phyloP scores from a whole-genome alignment of 768 basidiomycete species.

The Amanita fuliginea region DNA sequence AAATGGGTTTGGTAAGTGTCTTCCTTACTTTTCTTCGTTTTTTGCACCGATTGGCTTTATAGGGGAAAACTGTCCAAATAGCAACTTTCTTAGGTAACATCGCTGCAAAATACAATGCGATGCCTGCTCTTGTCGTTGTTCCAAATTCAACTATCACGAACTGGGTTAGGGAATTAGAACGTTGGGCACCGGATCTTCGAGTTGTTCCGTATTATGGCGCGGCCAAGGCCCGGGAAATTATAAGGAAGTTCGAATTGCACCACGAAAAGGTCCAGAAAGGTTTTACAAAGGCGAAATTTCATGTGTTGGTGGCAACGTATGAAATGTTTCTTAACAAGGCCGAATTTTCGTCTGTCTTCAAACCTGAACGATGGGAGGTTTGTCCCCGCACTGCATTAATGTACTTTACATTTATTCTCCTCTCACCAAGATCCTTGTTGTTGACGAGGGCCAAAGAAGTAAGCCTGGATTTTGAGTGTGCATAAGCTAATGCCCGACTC shows the following conservation, averaged over 20 bases:
- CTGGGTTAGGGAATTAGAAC: conserved; percentile 91
- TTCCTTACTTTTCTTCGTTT: not conserved
- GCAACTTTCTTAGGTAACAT: conserved; percentile 71
- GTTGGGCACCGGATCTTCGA: conserved; percentile 64
- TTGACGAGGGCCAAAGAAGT: conserved; percentile 92
- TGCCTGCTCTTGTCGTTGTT: conserved; percentile 83
- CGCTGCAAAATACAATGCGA: conserved; percentile 41
- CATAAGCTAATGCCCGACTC: not conserved
- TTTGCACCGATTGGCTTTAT: conserved; percentile 6
- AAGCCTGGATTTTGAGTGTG: conserved; percentile 20
- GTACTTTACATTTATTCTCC: not conserved
- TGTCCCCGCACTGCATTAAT: not conserved
- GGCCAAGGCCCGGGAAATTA: conserved; percentile 64
- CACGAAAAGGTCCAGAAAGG: conserved; percentile 34
- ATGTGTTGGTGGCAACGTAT: conserved; percentile 90
- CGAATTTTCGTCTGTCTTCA: conserved; percentile 72
- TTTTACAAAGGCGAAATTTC: conserved; percentile 54
- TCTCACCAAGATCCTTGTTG: conserved; percentile 47
- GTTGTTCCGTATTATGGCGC: conserved; percentile 87
- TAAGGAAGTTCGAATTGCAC: conserved; percentile 73
- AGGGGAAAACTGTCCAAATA: conserved; percentile 93
- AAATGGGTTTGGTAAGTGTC: conserved; percentile 78
- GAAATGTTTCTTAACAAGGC: conserved; percentile 63
- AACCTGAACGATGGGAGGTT: conserved; percentile 81
- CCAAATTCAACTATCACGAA: conserved; percentile 95